Evolutionary conservation across 371 early-diverging fungal species (phyloP), one percentile per base, ranked within the genome.

Genomic region (Rhizomucor miehei): DNA sequence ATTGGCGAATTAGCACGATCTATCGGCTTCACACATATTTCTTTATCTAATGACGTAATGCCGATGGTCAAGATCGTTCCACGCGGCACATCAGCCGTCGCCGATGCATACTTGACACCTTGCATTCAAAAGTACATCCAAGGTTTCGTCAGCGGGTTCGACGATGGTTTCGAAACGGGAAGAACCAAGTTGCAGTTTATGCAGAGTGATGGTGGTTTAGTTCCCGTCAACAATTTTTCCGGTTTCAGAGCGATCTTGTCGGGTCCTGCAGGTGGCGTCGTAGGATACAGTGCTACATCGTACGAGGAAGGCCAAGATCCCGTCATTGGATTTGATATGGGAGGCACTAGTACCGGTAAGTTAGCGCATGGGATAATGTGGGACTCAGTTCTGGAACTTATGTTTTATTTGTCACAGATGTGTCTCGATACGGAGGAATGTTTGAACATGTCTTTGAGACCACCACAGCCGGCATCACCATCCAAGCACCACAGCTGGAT

Each of bases 271-370:
- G 98, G 88, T 23, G 98, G 98, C 14, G 95, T 95, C 1, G 95
- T 97, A 1, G 88, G 98, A 0, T 95, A 92, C 51, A 94, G 93
- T 0, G 67, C 87, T 55, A 97, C 98, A 2, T 85, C 88, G 0
- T 94, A 72, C 57, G 73, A 80, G 49, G 56, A 71, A 10, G 69
- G 77, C 3, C 64, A 77, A 1, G 73, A 72, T 1, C 87, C 94
- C 1, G 86, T 95, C 17, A 93, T 98, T 63, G 96, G 96, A 0
- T 95, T 98, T 59, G 98, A 97, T 73, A 95, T 96, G 94, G 97
- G 97, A 23, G 94, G 94, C 14, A 95, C 95, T 0, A 89, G 89
- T 56, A 96, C 98, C 13, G 75, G 75, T 74, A 52, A 56, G 12
- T 37, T 36, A 16, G 8, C 16, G 13, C n/a, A n/a, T n/a, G n/a